Evolutionary conservation across 2,329 filamentous ascomycete species (phyloP), one percentile per base, ranked within the genome.

Genomic region (Fusarium sp.): DNA sequence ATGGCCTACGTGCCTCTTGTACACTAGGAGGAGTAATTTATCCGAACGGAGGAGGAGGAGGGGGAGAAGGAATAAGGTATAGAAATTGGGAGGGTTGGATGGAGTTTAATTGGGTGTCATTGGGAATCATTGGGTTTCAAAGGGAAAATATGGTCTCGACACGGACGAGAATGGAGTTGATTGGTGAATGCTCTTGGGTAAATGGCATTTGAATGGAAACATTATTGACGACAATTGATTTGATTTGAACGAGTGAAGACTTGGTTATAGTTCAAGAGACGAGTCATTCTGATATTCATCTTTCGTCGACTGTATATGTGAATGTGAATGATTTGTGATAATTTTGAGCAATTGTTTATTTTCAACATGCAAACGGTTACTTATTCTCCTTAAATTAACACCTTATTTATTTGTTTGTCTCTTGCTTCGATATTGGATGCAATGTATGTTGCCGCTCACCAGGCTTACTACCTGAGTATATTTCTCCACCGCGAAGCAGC

Each of bases 1-100:
- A 34, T 31, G 67, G 62, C 38, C 64, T 40, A 61, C 59, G 38
- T 40, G 45, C 54, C 47, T 54, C 20, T 64, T 71, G 67, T 73
- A 71, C 50, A 68, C 58, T 67, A 75, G 37, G 42, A 64, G 61
- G n/a, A 31, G 27, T 54, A 54, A 54, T 54, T 18, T 54, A 54
- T 54, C 27, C 31, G 27, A 31, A 31, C 27, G 47, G 47, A 54
- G 18, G 47, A 52, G 10, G 18, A 31, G 27, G 27, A 31, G 16
- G 13, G 29, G 42, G 42, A 29, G 16, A 29, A 52, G 47, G 47
- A 52, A 29, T 18, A 52, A 29, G 47, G 47, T 20, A 54, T 54
- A 54, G 47, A 54, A 54, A 52, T 52, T 52, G 18, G 47, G 47
- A 54, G 47, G 47, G 6, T 18, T n/a, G 47, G 47, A 16, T 29